phyloP scores from a whole-genome alignment of 352 stramenopile species.

The Blastocystis sp. region DNA sequence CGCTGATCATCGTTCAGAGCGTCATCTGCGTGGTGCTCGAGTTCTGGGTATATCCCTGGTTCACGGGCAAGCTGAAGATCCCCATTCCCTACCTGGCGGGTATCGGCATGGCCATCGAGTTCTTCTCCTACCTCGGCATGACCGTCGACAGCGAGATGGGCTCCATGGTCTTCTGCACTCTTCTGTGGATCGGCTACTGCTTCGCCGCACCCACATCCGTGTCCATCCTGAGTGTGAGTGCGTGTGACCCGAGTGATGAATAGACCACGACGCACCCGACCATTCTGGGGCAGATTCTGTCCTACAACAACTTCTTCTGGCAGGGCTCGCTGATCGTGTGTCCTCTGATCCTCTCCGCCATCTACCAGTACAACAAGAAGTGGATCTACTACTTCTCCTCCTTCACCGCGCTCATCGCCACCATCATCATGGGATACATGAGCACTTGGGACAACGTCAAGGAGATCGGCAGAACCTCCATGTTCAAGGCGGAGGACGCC shows the following conservation, averaged over 20 bases:
- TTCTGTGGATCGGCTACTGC: constrained; percentile 43
- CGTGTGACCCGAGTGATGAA: background rate
- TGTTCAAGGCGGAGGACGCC: background rate
- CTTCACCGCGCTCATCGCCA: background rate
- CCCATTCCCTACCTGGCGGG: constrained; percentile 27
- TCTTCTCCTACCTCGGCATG: constrained; percentile 34
- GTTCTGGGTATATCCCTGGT: constrained; percentile 6
- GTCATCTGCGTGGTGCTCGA: background rate
- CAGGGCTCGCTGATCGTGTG: constrained; percentile 15
- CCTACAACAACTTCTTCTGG: constrained; percentile 50
- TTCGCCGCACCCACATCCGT: constrained; percentile 12
- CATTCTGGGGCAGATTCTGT: constrained; percentile 17
- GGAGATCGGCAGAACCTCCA: background rate
- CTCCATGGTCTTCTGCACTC: background rate
- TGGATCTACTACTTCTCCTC: constrained; percentile 35
- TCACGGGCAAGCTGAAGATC: background rate
- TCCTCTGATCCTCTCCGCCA: constrained; percentile 30
- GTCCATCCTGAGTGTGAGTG: constrained; percentile 42
- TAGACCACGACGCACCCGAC: constrained; percentile 10
- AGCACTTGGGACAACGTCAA: background rate
- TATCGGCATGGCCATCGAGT: constrained; percentile 27
- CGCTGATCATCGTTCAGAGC: constrained; percentile 25
- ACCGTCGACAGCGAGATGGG: background rate
- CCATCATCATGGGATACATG: background rate
- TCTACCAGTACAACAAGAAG: constrained; percentile 21